Evolutionary conservation across 179 eudicot species (phyloP).

Genomic region (Dionaea muscipula): DNA sequence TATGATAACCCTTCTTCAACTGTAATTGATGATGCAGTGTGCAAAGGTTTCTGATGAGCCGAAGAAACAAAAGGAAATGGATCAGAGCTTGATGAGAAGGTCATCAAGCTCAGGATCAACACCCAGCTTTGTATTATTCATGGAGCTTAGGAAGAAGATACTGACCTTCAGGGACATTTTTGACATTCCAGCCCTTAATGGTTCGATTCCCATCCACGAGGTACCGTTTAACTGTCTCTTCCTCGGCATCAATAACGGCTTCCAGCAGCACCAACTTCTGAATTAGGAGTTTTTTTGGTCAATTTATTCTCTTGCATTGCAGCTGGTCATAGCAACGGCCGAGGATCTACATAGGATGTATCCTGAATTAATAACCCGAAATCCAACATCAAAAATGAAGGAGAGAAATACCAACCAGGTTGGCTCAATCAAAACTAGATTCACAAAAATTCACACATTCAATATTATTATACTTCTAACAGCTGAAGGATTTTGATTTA

Average conservation of each 20-base stretch:
- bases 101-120: conserved; percentile 14
- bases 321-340: conserved; percentile 63
- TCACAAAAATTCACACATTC: neutral
- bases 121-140: conserved; percentile 35
- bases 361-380: conserved; percentile 44
- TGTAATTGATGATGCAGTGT: conserved; percentile 6
- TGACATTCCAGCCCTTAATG: conserved; percentile 63
- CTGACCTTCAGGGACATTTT: conserved; percentile 60
- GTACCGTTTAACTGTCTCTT: conserved; percentile 18
- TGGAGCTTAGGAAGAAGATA: conserved; percentile 58
- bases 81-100: neutral
- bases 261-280: neutral
- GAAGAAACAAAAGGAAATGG: conserved; percentile 3
- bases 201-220: conserved; percentile 58
- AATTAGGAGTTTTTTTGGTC: neutral
- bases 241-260: neutral
- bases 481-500: neutral
- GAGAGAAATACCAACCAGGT: conserved; percentile 61
- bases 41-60: conserved; percentile 17
- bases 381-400: conserved; percentile 37
- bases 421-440: neutral
- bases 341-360: conserved; percentile 66
- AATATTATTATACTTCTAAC: neutral
- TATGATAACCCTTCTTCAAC: neutral
- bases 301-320: conserved; percentile 10